Evolutionary conservation across 2,329 filamentous ascomycete species (phyloP).

Genomic region (Amauroascus verrucosus): DNA sequence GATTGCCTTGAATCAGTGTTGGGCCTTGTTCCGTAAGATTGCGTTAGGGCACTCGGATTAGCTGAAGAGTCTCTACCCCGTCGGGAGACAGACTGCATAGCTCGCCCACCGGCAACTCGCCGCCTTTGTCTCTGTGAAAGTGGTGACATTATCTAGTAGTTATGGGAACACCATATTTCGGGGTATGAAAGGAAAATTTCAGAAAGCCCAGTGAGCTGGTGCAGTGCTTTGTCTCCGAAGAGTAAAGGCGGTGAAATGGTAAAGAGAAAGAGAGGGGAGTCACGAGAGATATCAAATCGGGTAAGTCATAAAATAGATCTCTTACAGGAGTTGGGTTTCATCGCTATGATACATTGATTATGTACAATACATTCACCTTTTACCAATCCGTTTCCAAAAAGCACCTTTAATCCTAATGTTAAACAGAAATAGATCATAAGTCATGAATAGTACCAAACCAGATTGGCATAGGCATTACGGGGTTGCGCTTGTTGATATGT

Average conservation of each 20-base stretch:
- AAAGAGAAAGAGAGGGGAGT: background rate
- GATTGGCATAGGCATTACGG: background rate
- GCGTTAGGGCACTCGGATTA: background rate
- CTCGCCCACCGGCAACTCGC: background rate
- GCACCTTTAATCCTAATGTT: background rate
- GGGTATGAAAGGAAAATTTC: background rate
- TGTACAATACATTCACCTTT: constrained; percentile 5
- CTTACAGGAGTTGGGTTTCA: constrained; percentile 1
- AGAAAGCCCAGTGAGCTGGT: background rate
- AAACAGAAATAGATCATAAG: background rate
- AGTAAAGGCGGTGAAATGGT: background rate
- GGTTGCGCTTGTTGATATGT: constrained; percentile 32
- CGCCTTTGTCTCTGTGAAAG: background rate
- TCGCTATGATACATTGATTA: constrained; percentile 6
- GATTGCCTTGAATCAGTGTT: background rate
- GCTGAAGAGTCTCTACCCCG: background rate
- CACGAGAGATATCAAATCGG: constrained; percentile 1
- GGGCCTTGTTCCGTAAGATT: background rate
- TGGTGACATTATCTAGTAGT: background rate
- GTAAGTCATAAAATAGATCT: constrained; percentile 4
- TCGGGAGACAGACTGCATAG: no score
- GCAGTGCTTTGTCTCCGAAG: background rate
- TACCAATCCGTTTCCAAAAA: constrained; percentile 1
- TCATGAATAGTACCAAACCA: background rate
- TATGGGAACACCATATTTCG: background rate